Percentiles rank a stretch among this genome's conserved stretches.
These are phyloP conservation scores for Kernera saxatilis DNA, from an alignment of 345 rosid species.

Conservation along the genomic window DNA sequence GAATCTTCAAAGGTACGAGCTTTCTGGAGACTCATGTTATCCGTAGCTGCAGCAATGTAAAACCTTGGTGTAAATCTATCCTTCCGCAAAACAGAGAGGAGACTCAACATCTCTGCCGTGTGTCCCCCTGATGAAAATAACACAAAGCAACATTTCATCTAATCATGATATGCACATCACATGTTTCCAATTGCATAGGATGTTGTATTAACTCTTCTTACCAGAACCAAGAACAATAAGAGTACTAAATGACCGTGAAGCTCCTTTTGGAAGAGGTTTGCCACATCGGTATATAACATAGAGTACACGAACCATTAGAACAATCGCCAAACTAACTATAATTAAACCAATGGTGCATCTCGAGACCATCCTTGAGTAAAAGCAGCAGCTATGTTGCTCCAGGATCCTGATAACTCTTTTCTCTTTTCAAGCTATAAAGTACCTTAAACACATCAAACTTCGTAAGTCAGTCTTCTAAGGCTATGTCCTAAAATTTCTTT, in stretches of 20 bases:
- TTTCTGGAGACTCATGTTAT: conserved; percentile 90
- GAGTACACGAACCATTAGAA: conserved; percentile 27
- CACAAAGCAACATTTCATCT: neutral
- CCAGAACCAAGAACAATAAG: conserved; percentile 67
- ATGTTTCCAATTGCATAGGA: neutral
- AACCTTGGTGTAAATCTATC: conserved; percentile 63
- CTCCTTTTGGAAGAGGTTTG: conserved; percentile 36
- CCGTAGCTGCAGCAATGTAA: conserved; percentile 89
- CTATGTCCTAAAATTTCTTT: neutral
- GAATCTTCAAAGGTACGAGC: conserved; percentile 69
- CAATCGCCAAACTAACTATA: neutral
- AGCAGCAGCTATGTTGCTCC: conserved; percentile 20
- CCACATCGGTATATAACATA: conserved; percentile 40
- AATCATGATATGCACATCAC: neutral
- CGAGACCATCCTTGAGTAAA: conserved; percentile 23
- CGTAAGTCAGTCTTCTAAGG: neutral
- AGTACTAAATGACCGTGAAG: conserved; percentile 37
- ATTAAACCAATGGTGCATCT: conserved; percentile 11
- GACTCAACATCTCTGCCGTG: conserved; percentile 91
- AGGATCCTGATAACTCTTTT: neutral
- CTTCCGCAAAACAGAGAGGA: conserved; percentile 55
- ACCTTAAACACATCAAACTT: neutral
- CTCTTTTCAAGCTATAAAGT: neutral
- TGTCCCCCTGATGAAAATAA: conserved; percentile 60
- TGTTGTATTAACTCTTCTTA: conserved; percentile 2